Evolutionary conservation across 257 asterid species (phyloP).

Genomic region (Gentiana straminea): DNA sequence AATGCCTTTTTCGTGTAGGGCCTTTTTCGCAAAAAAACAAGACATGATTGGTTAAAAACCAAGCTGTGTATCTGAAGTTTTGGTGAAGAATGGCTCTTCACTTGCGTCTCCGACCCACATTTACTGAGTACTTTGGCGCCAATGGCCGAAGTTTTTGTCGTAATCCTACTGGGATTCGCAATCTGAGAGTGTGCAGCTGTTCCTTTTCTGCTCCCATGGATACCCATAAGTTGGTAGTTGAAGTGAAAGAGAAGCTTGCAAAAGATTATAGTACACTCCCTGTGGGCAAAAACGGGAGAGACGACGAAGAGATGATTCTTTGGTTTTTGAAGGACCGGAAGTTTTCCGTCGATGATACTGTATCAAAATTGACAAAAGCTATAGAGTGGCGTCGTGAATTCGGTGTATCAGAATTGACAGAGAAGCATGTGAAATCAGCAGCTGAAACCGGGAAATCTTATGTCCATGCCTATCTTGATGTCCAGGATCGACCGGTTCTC

Average conservation of each 20-base stretch:
- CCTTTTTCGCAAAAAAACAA: too few relatives aligned
- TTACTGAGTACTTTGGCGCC: constrained; percentile 1
- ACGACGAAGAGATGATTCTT: constrained; percentile 84
- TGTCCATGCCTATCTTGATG: constrained; percentile 53
- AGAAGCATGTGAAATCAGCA: constrained; percentile 42
- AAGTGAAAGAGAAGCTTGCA: constrained; percentile 76
- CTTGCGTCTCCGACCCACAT: constrained; percentile 10
- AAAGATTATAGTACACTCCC: constrained; percentile 59
- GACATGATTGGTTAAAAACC: too few relatives aligned
- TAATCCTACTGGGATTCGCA: constrained; percentile 6
- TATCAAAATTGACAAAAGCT: constrained; percentile 74
- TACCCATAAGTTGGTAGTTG: constrained; percentile 41
- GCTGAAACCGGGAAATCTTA: constrained; percentile 71
- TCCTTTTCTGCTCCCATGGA: constrained; percentile 10
- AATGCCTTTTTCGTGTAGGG: too few relatives aligned
- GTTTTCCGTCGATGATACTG: constrained; percentile 59
- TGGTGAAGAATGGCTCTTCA: constrained; percentile 12
- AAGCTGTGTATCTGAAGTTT: not conserved
- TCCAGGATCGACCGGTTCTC: constrained; percentile 49
- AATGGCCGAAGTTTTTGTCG: not conserved
- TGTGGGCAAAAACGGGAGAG: constrained; percentile 79
- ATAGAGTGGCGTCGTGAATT: constrained; percentile 72
- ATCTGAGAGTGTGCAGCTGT: not conserved
- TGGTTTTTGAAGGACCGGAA: constrained; percentile 89
- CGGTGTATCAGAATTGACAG: constrained; percentile 65